Percentiles rank a stretch among this genome's conserved stretches.
Evolutionary conservation across 192 early-diverging fungal genomes (phyloP).

Genomic region (Mortierella claussenii): DNA sequence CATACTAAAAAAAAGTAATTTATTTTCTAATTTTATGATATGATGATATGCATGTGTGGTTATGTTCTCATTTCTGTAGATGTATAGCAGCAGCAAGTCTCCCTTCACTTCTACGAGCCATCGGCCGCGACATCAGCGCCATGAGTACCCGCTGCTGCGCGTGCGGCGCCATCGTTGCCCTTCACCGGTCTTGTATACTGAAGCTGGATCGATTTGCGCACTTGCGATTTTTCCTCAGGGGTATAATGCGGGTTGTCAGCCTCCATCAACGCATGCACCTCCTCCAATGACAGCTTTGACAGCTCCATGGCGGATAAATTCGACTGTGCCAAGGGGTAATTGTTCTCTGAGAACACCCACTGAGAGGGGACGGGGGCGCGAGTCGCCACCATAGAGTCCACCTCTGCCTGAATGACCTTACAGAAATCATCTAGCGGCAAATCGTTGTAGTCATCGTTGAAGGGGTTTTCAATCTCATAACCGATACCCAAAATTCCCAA

Average conservation of each 20-base stretch:
- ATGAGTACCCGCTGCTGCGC: too few relatives aligned
- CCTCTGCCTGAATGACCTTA: conserved; percentile 50
- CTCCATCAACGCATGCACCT: conserved; percentile 49
- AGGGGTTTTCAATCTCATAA: conserved; percentile 95
- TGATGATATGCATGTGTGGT: too few relatives aligned
- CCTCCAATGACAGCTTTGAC: conserved; percentile 10
- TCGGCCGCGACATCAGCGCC: too few relatives aligned
- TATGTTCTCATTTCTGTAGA: too few relatives aligned
- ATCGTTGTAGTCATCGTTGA: conserved; percentile 85
- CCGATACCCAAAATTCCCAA: conserved; percentile 90
- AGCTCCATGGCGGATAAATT: conserved; percentile 47
- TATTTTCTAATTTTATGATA: too few relatives aligned
- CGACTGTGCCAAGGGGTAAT: conserved; percentile 41
- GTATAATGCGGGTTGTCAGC: neutral
- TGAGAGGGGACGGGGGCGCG: conserved; percentile 23
- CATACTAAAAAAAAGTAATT: too few relatives aligned
- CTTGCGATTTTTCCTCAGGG: neutral
- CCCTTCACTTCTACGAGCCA: too few relatives aligned
- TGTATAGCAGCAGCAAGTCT: too few relatives aligned
- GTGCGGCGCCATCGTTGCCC: neutral
- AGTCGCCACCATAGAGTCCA: conserved; percentile 32
- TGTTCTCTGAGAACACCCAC: conserved; percentile 55
- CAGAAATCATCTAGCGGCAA: conserved; percentile 68
- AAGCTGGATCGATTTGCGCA: neutral
- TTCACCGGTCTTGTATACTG: neutral